Conservation (phyloP, 1,284 basidiomycete species). For the Mycosarcoma mackinlayi region DNA sequence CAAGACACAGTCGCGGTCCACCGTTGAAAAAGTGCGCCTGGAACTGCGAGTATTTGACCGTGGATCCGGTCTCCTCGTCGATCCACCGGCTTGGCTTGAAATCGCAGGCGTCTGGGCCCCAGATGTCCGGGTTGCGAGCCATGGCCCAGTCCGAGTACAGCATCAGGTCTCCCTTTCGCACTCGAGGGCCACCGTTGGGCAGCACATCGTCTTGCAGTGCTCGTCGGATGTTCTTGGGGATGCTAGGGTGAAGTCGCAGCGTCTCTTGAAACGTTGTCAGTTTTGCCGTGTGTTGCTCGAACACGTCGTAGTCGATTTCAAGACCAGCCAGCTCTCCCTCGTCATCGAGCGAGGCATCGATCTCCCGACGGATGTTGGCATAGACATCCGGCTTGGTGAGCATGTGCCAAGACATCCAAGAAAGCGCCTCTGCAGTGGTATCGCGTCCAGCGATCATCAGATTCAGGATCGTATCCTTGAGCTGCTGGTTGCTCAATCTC, state of each 20-base stretch:
- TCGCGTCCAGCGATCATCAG: conserved; percentile 48
- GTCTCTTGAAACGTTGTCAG: conserved; percentile 43
- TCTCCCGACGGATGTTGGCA: conserved; percentile 21
- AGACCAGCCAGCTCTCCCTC: conserved; percentile 4
- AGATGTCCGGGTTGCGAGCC: conserved; percentile 70
- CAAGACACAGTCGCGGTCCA: conserved; percentile 31
- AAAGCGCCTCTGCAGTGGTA: conserved; percentile 43
- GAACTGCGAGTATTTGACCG: conserved; percentile 8
- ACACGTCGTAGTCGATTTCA: conserved; percentile 11
- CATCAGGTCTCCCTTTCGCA: conserved; percentile 7
- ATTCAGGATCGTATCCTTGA: conserved; percentile 47
- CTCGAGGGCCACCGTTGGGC: conserved; percentile 6
- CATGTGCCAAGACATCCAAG: conserved; percentile 43
- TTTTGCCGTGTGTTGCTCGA: conserved; percentile 27
- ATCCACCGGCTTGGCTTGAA: conserved; percentile 76
- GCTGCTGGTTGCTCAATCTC: conserved; percentile 26
- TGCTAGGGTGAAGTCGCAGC: conserved; percentile 37
- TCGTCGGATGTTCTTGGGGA: conserved; percentile 24
- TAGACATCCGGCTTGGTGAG: conserved; percentile 21
- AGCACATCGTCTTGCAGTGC: conserved; percentile 17
- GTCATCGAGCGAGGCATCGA: conserved; percentile 6
- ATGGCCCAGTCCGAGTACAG: conserved; percentile 46
- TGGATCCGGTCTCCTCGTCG: neutral
- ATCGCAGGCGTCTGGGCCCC: conserved; percentile 74
- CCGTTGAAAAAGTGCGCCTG: conserved; percentile 31